Conservation (phyloP, 257 asterid genomes). For the Mentha longifolia region DNA sequence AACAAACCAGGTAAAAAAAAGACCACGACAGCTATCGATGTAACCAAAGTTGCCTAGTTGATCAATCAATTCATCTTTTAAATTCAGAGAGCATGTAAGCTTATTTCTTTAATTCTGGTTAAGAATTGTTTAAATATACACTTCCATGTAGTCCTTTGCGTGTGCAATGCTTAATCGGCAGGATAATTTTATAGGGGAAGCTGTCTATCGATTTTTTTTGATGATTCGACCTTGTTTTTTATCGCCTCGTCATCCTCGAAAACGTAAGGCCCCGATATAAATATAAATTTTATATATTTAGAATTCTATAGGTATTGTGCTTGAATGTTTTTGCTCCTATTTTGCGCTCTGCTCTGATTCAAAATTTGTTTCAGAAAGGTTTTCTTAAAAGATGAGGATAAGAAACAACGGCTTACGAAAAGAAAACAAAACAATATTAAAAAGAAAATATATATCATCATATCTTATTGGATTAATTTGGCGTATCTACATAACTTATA, state of each 20-base stretch:
- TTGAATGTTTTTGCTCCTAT: too few relatives aligned
- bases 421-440: too few relatives aligned
- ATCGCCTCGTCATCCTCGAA: background rate
- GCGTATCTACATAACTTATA: too few relatives aligned
- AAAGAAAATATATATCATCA: too few relatives aligned
- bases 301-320: too few relatives aligned
- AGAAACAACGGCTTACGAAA: too few relatives aligned
- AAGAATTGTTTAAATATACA: constrained; percentile 32
- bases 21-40: constrained; percentile 39
- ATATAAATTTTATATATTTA: too few relatives aligned
- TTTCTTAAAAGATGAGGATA: too few relatives aligned
- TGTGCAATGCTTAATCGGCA: constrained; percentile 36
- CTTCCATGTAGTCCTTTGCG: constrained; percentile 36
- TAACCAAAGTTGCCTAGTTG: constrained; percentile 42
- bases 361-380: too few relatives aligned
- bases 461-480: too few relatives aligned
- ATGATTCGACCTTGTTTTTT: constrained; percentile 17
- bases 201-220: constrained; percentile 11
- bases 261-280: too few relatives aligned
- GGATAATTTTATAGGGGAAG: constrained; percentile 32
- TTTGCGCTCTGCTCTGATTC: too few relatives aligned
- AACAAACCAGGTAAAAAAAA: constrained; percentile 41
- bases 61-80: constrained; percentile 25
- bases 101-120: constrained; percentile 35
- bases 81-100: constrained; percentile 43